Percentiles rank a stretch among this genome's conserved stretches.
Conservation (phyloP, 139 green algal genomes). For the Coccomyxa sp. region DNA sequence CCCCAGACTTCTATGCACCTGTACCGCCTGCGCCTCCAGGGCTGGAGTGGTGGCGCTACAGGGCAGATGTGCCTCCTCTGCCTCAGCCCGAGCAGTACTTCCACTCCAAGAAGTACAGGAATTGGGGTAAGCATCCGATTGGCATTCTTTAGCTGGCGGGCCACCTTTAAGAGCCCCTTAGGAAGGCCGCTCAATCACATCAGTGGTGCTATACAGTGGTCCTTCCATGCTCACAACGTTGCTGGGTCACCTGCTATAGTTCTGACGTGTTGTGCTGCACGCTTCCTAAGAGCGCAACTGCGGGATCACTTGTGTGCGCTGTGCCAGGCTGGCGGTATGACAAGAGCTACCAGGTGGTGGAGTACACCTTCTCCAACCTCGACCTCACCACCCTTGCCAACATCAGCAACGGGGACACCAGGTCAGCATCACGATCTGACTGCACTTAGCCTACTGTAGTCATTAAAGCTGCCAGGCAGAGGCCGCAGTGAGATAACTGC, state of each 20-base stretch:
- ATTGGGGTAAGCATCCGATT: not conserved
- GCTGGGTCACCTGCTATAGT: no score
- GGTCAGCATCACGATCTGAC: no score
- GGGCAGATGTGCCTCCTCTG: slow-evolving; percentile 17
- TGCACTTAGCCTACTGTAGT: no score
- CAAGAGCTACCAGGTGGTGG: slow-evolving; percentile 8
- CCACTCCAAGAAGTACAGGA: not conserved
- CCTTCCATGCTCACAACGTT: no score
- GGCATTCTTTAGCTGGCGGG: no score
- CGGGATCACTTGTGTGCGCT: not conserved
- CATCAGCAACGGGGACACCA: slow-evolving; percentile 14
- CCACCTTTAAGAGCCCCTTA: no score
- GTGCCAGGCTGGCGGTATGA: slow-evolving; percentile 32
- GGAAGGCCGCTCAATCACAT: no score
- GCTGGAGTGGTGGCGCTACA: slow-evolving; percentile 44
- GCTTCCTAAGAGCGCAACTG: no score
- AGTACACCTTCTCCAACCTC: slow-evolving; percentile 33
- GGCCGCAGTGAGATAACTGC: no score
- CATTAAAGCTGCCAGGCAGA: no score
- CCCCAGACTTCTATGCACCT: slow-evolving; percentile 27
- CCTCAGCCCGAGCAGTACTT: slow-evolving; percentile 6
- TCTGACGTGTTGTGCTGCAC: no score
- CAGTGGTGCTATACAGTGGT: no score
- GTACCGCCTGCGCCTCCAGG: slow-evolving; percentile 28
- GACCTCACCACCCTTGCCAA: slow-evolving; percentile 52